Evolutionary conservation across 164 flowering plant genomes (phyloP), one percentile per base, ranked within the genome.

Genomic region (Berberis thunbergii): DNA sequence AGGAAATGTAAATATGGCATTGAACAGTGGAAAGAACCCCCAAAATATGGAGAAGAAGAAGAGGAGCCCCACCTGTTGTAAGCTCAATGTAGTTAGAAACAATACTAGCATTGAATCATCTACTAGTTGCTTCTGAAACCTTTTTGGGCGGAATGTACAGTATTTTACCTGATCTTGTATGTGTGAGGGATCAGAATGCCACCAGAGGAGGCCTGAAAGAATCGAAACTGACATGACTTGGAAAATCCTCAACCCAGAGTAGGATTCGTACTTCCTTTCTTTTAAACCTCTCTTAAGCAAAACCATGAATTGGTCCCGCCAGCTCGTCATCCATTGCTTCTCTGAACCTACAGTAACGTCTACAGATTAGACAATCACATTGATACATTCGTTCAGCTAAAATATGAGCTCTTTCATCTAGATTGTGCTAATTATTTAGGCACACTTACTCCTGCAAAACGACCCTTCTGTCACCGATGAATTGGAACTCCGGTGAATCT

Each of bases 11-110:
- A 93, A 93, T 54, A 90, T 79, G 67, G 97, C 91, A 60, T 82
- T 83, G 83, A 81, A 88, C 26, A 93, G 72, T 0, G 98, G 98
- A 69, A 84, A 90, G 82, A 90, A 90, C 6, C 98, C 96, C 98
- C 98, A 93, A 65, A 93, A 93, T 62, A 85, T 86, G 62, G 98
- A 81, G 88, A 89, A 85, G 78, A 93, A 89, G 79, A 90, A 90
- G 12, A 92, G 81, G 3, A 90, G 81, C 41, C 96, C 94, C 66
- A 88, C 86, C 98, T 92, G 86, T 57, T 57, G 42, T 4, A 9
- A 39, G 44, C 1, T 57, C 12, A 9, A 6, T 41, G 60, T 3
- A 57, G 45, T 57, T 57, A 41, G 43, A 57, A 7, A 44, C 10
- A 57, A 4, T 10, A 7, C 2, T 40, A 42, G 41, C 40, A 41